Conservation (phyloP, 768 basidiomycete genomes). For the Pholiota molesta region DNA sequence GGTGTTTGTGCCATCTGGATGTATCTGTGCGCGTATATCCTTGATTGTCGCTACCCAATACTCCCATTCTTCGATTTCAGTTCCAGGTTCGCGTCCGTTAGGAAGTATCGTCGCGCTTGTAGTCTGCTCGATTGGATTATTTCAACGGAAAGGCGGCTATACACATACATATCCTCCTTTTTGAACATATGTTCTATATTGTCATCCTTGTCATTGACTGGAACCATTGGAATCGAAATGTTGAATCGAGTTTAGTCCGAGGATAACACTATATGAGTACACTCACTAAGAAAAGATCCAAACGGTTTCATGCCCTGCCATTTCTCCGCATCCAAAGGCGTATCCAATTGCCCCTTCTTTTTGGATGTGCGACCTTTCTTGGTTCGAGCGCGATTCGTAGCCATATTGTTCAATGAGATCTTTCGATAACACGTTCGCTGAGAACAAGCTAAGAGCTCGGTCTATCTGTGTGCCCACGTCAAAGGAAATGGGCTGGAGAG, state of each 20-base stretch:
- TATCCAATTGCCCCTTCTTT: neutral
- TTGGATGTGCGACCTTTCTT: neutral
- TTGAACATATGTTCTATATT: conserved; percentile 32
- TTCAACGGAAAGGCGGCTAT: neutral
- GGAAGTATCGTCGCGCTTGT: conserved; percentile 48
- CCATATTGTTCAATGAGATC: too few relatives aligned
- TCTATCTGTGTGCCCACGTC: too few relatives aligned
- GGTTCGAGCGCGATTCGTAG: neutral
- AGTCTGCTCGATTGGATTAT: neutral
- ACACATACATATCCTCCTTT: conserved; percentile 38
- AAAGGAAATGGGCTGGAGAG: neutral
- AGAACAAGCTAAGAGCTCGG: too few relatives aligned
- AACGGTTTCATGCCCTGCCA: conserved; percentile 19
- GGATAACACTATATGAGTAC: neutral
- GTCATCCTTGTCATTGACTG: conserved; percentile 36
- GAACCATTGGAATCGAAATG: neutral
- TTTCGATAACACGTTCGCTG: too few relatives aligned
- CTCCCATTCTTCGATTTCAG: conserved; percentile 32
- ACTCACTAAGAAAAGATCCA: conserved; percentile 30
- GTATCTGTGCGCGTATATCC: conserved; percentile 42
- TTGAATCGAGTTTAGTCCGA: neutral
- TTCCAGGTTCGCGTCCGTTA: conserved; percentile 25
- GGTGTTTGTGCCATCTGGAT: conserved; percentile 27
- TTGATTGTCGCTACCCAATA: conserved; percentile 57
- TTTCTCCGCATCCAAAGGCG: neutral